Evolutionary conservation across 768 basidiomycete species (phyloP).

Genomic region (Suillus sp.): DNA sequence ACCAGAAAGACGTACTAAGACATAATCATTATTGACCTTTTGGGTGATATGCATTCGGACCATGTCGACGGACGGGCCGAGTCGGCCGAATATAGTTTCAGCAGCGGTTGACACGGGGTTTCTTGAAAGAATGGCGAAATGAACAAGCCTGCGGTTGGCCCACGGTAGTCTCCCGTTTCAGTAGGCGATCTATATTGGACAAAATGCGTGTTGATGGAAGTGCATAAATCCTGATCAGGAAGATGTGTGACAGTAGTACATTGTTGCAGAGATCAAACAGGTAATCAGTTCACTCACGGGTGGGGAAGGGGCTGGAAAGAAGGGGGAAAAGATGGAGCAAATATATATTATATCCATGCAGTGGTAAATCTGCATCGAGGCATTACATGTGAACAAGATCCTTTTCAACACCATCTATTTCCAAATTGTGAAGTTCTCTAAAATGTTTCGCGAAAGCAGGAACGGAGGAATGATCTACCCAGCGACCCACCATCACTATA

Average conservation of each 20-base stretch:
- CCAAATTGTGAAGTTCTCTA: neutral
- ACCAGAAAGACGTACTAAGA: neutral
- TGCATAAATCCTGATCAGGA: neutral
- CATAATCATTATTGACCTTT: neutral
- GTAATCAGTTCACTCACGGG: neutral
- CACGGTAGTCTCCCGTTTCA: neutral
- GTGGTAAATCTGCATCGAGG: neutral
- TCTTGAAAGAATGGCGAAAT: neutral
- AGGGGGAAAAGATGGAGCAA: no score
- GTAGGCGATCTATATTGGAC: neutral
- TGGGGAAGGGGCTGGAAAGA: no score
- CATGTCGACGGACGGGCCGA: neutral
- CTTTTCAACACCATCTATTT: neutral
- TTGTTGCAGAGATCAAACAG: neutral
- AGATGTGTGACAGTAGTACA: no score
- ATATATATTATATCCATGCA: no score
- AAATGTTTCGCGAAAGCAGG: constrained; percentile 18
- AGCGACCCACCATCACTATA: constrained; percentile 31
- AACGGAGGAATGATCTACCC: constrained; percentile 23
- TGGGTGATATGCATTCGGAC: neutral
- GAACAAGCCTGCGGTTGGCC: neutral
- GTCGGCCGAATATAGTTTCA: neutral
- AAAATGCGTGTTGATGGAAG: neutral
- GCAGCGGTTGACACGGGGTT: neutral
- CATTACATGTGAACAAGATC: neutral